Evolutionary conservation across 805 yeast species (phyloP), one percentile per base, ranked within the genome.

Genomic region (Lipomyces starkeyi): DNA sequence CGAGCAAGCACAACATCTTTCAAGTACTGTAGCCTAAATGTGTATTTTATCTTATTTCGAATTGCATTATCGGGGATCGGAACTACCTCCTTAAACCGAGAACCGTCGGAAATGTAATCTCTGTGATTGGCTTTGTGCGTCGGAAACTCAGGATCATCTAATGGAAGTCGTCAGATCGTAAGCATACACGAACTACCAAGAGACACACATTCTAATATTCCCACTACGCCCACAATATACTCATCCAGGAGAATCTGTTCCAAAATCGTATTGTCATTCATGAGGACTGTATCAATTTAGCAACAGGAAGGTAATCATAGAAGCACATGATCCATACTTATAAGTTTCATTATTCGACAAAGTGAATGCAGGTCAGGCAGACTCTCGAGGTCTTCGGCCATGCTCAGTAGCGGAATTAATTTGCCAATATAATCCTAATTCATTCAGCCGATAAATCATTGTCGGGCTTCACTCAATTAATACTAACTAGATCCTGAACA

Each of bases 1-100:
- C 97, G 82, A 2, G 95, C 93, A 34, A 94, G 79, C 1, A 91
- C 96, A 22, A 91, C 96, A 77, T 94, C 97, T 76, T 90, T 90
- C 60, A 95, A 80, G 76, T 91, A 91, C 74, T 90, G 93, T 64
- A 93, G 81, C 66, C 91, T 83, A 76, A 88, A 91, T 53, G 95
- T 93, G 74, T 87, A 87, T 65, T 88, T 87, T 66, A 93, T 89
- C 61, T 90, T 83, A 5, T 79, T 77, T 67, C 84, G 82, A 17
- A 87, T 81, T 2, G 81, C 80, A 1, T 79, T 78, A 73, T 87
- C 84, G 2, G 83, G 80, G 13, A 89, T 81, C 0, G 93, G 92
- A 17, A 91, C 79, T 2, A 93, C 90, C 72, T 89, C 89, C 76
- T 89, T 89, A 79, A 91, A 89, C 54, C 83, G 82, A 6, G 88